Percentiles rank a stretch among this genome's conserved stretches.
Conservation (phyloP, 2,329 filamentous ascomycete genomes). For the Sporothrix variecibatus region DNA sequence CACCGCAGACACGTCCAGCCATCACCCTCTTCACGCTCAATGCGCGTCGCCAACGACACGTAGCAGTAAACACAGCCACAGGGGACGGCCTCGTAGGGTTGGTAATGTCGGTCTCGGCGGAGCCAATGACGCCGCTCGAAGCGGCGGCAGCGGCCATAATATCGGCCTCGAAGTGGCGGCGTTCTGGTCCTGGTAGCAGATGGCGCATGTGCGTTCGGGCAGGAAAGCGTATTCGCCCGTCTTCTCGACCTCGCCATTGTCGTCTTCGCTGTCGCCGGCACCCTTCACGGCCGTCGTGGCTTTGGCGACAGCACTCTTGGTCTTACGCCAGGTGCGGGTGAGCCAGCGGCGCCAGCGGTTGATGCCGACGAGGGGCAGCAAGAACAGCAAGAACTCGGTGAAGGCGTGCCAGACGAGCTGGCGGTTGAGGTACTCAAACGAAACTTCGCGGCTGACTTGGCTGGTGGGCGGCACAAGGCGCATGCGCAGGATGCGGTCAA, state of each 20-base stretch:
- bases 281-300: slow-evolving; percentile 34
- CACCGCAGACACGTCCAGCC: slow-evolving; percentile 92
- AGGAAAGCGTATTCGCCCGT: slow-evolving; percentile 81
- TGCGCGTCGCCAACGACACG: slow-evolving; percentile 84
- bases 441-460: slow-evolving; percentile 87
- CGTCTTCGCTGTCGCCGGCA: background rate
- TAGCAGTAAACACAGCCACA: slow-evolving; percentile 96
- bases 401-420: slow-evolving; percentile 99
- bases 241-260: slow-evolving; percentile 46
- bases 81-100: slow-evolving; percentile 88
- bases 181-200: slow-evolving; percentile 95
- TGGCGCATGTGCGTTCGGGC: slow-evolving; percentile 91
- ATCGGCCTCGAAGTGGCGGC: slow-evolving; percentile 74
- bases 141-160: slow-evolving; percentile 67
- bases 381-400: slow-evolving; percentile 89
- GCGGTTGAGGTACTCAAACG: slow-evolving; percentile 95
- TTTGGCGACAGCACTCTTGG: slow-evolving; percentile 63
- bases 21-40: slow-evolving; percentile 91
- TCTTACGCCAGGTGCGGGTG: slow-evolving; percentile 80
- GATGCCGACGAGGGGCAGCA: slow-evolving; percentile 95
- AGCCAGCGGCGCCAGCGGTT: slow-evolving; percentile 90
- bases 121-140: slow-evolving; percentile 78
- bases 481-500: slow-evolving; percentile 82
- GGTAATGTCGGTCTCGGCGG: slow-evolving; percentile 87
- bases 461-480: slow-evolving; percentile 81